A percentile compares a stretch with the other conserved stretches of the same genome.
Evolutionary conservation across 2,329 filamentous ascomycete genomes (phyloP).

Genomic region (Fusarium sp.): DNA sequence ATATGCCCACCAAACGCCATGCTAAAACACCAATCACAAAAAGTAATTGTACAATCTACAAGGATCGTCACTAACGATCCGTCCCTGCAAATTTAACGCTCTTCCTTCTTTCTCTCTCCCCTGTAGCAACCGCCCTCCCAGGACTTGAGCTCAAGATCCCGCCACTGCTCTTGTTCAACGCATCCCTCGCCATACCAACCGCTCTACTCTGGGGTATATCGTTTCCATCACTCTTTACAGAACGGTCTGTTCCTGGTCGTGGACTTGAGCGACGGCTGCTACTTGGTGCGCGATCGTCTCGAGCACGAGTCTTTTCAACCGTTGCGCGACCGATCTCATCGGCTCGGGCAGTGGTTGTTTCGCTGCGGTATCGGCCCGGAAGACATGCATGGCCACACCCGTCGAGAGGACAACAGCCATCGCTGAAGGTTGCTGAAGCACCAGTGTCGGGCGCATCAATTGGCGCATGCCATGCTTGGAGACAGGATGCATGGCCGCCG

Average conservation of each 20-base stretch:
- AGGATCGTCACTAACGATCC: conserved; percentile 36
- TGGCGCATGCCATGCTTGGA: conserved; percentile 68
- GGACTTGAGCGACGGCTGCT: conserved; percentile 50
- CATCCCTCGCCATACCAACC: conserved; percentile 69
- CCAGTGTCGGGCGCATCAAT: conserved; percentile 34
- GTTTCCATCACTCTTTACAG: conserved; percentile 60
- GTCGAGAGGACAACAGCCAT: conserved; percentile 73
- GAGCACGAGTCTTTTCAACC: conserved; percentile 53
- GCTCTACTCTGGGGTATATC: conserved; percentile 70
- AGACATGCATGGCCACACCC: conserved; percentile 74
- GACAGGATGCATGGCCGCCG: conserved; percentile 70
- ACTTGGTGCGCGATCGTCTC: conserved; percentile 44
- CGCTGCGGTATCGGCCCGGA: conserved; percentile 66
- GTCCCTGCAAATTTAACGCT: conserved; percentile 71
- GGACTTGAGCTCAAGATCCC: conserved; percentile 65
- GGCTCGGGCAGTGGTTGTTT: conserved; percentile 57
- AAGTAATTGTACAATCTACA: not conserved
- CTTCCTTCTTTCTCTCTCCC: conserved; percentile 68
- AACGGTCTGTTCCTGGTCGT: conserved; percentile 39
- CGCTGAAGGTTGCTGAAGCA: conserved; percentile 54
- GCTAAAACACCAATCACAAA: not conserved
- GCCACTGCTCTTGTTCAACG: conserved; percentile 54
- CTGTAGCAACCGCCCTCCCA: conserved; percentile 51
- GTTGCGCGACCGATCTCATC: conserved; percentile 66
- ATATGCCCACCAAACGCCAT: not conserved